Evolutionary conservation across 108 stramenopile genomes (phyloP).

Genomic region (Pseudonitzschia delicatissima): DNA sequence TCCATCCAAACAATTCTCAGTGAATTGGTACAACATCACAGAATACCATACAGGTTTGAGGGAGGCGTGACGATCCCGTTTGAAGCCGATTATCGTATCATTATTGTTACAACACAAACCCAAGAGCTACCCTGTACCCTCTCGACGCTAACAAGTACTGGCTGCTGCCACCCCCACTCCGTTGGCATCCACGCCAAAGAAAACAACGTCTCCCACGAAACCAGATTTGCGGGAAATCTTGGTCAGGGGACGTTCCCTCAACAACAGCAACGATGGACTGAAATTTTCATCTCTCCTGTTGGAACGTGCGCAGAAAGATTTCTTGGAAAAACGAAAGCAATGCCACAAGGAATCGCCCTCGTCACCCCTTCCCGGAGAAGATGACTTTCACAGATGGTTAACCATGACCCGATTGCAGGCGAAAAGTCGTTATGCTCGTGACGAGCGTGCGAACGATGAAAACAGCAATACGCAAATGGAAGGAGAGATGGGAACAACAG

Average conservation of each 20-base stretch:
- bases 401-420: slow-evolving; percentile 47
- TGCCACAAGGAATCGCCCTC: slow-evolving; percentile 11
- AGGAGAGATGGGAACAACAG: neutral
- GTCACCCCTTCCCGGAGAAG: slow-evolving; percentile 28
- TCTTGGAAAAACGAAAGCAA: slow-evolving; percentile 34
- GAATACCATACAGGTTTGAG: slow-evolving; percentile 45
- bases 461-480: neutral
- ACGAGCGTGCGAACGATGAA: neutral
- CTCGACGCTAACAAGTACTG: neutral
- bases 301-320: slow-evolving; percentile 48
- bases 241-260: neutral
- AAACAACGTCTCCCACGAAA: slow-evolving; percentile 11
- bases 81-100: slow-evolving; percentile 54
- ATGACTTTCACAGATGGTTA: slow-evolving; percentile 66
- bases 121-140: slow-evolving; percentile 10
- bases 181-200: neutral
- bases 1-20: neutral
- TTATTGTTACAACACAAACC: slow-evolving; percentile 41
- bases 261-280: neutral
- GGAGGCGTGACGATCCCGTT: slow-evolving; percentile 45
- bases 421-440: slow-evolving; percentile 17
- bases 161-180: neutral
- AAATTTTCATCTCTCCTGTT: slow-evolving; percentile 22
- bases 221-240: neutral
- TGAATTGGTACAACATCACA: slow-evolving; percentile 30